These are phyloP conservation scores for Adansonia digitata DNA, from an alignment of 345 rosid species.

Conservation along the genomic window DNA sequence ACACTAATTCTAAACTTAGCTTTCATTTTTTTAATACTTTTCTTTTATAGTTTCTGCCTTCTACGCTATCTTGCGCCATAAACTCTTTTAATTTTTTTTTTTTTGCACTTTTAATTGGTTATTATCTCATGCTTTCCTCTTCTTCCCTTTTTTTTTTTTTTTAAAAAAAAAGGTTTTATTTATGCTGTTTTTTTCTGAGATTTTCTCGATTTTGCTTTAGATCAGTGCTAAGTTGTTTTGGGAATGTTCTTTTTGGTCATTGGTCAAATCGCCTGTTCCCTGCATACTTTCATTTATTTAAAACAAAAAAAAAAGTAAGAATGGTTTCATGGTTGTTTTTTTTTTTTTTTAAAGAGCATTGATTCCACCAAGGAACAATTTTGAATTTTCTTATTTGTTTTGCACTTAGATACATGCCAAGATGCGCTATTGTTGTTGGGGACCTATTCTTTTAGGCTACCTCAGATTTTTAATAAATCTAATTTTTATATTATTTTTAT, in stretches of 20 bases:
- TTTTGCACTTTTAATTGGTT: neutral
- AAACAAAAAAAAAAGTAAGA: neutral
- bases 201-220: neutral
- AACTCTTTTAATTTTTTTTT: too few relatives aligned
- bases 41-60: neutral
- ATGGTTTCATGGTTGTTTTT: neutral
- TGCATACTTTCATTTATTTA: too few relatives aligned
- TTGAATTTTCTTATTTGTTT: neutral
- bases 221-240: neutral
- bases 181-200: too few relatives aligned
- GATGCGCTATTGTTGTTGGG: too few relatives aligned
- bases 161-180: too few relatives aligned
- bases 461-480: too few relatives aligned
- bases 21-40: conserved; percentile 1
- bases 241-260: neutral
- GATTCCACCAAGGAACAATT: neutral
- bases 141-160: neutral
- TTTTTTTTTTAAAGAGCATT: neutral
- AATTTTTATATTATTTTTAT: too few relatives aligned
- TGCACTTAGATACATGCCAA: neutral
- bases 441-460: too few relatives aligned
- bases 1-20: conserved; percentile 2
- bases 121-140: neutral
- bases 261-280: too few relatives aligned
- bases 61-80: too few relatives aligned